Evolutionary conservation across 1,139 yeast species (phyloP), one percentile per base, ranked within the genome.

Genomic region (Lodderomyces oxycetoniae): DNA sequence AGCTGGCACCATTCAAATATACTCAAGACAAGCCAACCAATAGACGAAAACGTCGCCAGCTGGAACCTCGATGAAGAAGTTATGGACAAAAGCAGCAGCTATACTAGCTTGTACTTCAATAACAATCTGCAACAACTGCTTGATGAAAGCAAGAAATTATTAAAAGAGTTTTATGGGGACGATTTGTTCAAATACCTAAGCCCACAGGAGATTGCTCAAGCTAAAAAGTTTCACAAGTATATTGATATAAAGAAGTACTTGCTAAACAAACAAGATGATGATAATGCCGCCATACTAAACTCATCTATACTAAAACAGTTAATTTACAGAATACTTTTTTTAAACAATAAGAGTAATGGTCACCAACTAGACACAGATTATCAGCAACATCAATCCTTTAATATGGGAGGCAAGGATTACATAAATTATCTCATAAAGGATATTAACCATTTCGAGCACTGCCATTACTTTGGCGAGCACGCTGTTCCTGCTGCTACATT

Each of bases 21-120:
- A 12, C 26, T 34, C 9, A 21, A 31, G 10, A 14, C 26, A 15
- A 25, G 20, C 11, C 34, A 25, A 17, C 13, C 4, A 12, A 52
- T 62, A 5, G 68, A 64, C 39, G 74, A 67, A 41, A 66, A 67
- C 43, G 55, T 60, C 4, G 74, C 74, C 11, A 61, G 67, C 33
- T 67, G 73, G 73, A 67, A 67, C 44, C 49, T 67, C 39, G 72
- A 67, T 42, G 71, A 63, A 40, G 53, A 30, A 21, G 31, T 22
- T 13, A 19, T 11, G 10, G 71, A 63, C 39, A 53, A 30, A 19
- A 6, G 12, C 8, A 24, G 26, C 14, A 7, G 9, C 26, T 24
- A 24, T 14, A n/a, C 23, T n/a, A 13, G 6, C 17, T 9, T 9
- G 13, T 10, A 3, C 12, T 14, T 10, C 24, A 14, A 20, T 26